Evolutionary conservation across 1,284 basidiomycete genomes (phyloP), one percentile per base, ranked within the genome.

Genomic region (Ganoderma boninense): DNA sequence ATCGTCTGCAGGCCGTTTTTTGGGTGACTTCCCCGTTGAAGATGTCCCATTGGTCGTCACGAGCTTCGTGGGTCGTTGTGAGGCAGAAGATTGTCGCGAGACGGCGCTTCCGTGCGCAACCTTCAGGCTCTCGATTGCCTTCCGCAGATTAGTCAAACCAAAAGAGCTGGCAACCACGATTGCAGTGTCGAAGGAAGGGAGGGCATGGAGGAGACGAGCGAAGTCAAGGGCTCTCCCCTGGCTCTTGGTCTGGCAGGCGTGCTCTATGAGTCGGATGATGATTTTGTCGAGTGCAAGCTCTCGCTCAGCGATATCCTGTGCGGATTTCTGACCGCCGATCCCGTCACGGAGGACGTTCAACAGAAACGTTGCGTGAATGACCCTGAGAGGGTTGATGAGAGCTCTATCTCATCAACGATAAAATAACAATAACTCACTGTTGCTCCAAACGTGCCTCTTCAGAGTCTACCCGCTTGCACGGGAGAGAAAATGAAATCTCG

Each of bases 191-290:
- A 98, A 89, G 4, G 95, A 93, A 3, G 87, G 84, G 2, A 88
- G 83, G 70, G 93, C 90, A 77, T 96, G 92, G 68, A 99, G 85
- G 59, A 96, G 87, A 67, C 90, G 91, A 4, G 91, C 87, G 44
- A 97, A 87, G 80, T 99, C 98, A 70, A 99, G 86, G 0, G 95
- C 98, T 10, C 96, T 92, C 29, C 95, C 87, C n/a, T 93, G 87
- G 74, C 94, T 92, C 80, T 96, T 94, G 7, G 87, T 87, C 84
- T 98, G 98, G 86, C 97, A 98, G 2, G 96, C 95, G 16, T 86
- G 87, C 82, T 97, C 95, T 69, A 99, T 92, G 71, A 99, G 91
- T 75, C 94, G 89, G 44, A 99, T 89, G 64, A 99, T 85, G 72
- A 92, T 90, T 79, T 97, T 98, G 86, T 99, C 98, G 66, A 97